Evolutionary conservation across 805 yeast genomes (phyloP).

Genomic region (Candida yuanshanica): DNA sequence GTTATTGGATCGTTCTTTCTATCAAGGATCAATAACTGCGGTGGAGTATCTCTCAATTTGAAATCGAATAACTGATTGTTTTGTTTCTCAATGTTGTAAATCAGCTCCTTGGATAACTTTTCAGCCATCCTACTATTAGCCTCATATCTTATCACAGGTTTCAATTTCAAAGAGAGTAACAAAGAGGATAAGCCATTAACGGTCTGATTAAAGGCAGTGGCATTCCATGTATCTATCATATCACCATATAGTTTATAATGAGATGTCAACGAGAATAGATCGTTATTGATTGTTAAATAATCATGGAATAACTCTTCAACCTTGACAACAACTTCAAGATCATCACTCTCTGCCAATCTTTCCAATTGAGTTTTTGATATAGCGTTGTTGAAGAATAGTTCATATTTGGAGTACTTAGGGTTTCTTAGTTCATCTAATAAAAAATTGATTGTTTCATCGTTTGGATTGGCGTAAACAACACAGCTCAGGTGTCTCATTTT

Average conservation of each 20-base stretch:
- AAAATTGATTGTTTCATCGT: slow-evolving; percentile 51
- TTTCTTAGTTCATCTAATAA: slow-evolving; percentile 61
- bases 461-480: slow-evolving; percentile 72
- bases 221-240: slow-evolving; percentile 40
- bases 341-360: slow-evolving; percentile 85
- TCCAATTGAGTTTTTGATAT: slow-evolving; percentile 77
- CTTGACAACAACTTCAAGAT: slow-evolving; percentile 66
- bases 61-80: slow-evolving; percentile 64
- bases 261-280: slow-evolving; percentile 50
- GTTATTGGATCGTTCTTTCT: slow-evolving; percentile 89
- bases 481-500: slow-evolving; percentile 78
- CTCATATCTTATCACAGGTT: slow-evolving; percentile 79
- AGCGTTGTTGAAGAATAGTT: slow-evolving; percentile 70
- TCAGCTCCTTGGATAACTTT: slow-evolving; percentile 63
- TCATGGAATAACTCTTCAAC: slow-evolving; percentile 86
- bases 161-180: slow-evolving; percentile 64
- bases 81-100: slow-evolving; percentile 49
- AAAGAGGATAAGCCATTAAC: slow-evolving; percentile 45
- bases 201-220: slow-evolving; percentile 36
- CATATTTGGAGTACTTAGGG: slow-evolving; percentile 79
- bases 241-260: slow-evolving; percentile 28
- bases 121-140: slow-evolving; percentile 57
- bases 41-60: slow-evolving; percentile 57
- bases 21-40: slow-evolving; percentile 71
- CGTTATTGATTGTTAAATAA: slow-evolving; percentile 65